Evolutionary conservation across 2,329 filamentous ascomycete genomes (phyloP), one percentile per base, ranked within the genome.

Genomic region (Diaporthe amygdali): DNA sequence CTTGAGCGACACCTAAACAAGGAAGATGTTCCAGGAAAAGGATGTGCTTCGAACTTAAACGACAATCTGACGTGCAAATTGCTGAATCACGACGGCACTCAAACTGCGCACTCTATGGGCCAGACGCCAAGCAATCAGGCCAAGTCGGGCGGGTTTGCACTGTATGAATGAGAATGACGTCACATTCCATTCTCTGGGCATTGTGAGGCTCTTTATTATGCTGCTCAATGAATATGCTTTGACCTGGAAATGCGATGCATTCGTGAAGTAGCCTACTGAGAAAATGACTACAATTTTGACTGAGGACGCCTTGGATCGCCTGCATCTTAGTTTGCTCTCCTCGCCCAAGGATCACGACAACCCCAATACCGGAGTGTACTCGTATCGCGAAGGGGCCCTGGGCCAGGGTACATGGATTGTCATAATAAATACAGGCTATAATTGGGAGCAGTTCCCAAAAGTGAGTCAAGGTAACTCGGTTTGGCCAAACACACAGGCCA

Each of bases 361-460:
- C 8, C 63, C 69, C 20, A 71, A 71, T 5, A 44, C 69, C 15
- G 69, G 69, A 6, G 8, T 15, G 5, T 68, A 68, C 9, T 12
- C 44, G 0, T 71, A 52, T 7, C 17, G 25, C 8, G 34, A 59
- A 3, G 39, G n/a, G 1, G 69, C 69, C 2, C 49, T 52, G 2
- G 69, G 69, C 7, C 27, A 61, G 12, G 69, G 69, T 3, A 61
- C 37, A 8, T 71, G 63, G 63, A 30, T 71, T 0, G 52, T 68
- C 17, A 46, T 71, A 8, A 71, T 71, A 34, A 61, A 71, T 7
- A 68, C 69, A 0, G 69, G 69, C 54, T 71, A 32, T 20, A 61
- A 71, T 25, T 63, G 47, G 52, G 32, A 68, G 30, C 46, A 51
- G 6, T 68, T 68, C 17, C 69, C 69, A 14, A 46, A 68, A 46